These are phyloP conservation scores for Pyropia yezoensis DNA, from an alignment of 23 red algal species.

Conservation along the genomic window DNA sequence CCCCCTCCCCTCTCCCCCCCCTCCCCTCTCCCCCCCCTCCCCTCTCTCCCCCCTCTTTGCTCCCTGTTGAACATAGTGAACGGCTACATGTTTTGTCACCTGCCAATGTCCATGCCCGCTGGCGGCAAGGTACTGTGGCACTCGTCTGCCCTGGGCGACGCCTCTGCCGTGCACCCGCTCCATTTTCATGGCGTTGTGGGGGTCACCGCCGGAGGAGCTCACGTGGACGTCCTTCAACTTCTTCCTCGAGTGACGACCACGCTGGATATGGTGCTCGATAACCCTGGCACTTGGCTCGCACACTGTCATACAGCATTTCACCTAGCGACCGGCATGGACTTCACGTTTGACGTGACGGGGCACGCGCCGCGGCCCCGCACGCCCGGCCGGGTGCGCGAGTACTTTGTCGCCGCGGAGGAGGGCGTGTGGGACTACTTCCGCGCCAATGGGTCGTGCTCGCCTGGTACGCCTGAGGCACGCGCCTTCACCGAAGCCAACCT, in stretches of 20 bases:
- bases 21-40: no score
- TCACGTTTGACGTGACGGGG: slow-evolving; percentile 15
- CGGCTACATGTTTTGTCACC: no score
- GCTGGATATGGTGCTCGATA: slow-evolving; percentile 13
- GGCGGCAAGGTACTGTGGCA: neutral
- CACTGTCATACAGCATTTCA: slow-evolving; percentile 26
- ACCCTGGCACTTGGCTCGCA: slow-evolving; percentile 14
- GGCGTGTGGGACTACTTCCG: slow-evolving; percentile 19
- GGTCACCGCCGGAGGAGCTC: slow-evolving; percentile 12
- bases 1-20: no score
- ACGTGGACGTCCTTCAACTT: slow-evolving; percentile 15
- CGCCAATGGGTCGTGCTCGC: slow-evolving; percentile 5
- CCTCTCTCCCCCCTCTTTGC: no score
- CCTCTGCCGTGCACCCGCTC: slow-evolving; percentile 18
- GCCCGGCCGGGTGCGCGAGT: slow-evolving; percentile 3
- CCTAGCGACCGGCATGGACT: slow-evolving; percentile 17
- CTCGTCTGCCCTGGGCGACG: slow-evolving; percentile 8
- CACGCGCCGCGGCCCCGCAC: neutral
- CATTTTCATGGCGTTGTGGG: slow-evolving; percentile 28
- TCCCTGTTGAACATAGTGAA: no score
- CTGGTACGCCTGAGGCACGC: neutral
- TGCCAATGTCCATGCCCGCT: no score
- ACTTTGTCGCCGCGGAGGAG: slow-evolving; percentile 31
- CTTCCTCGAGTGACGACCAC: slow-evolving; percentile 13
- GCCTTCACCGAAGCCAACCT: slow-evolving; percentile 4